A percentile compares a stretch with the other conserved stretches of the same genome.
Evolutionary conservation across 805 yeast species (phyloP).

Genomic region (Metschnikowia continentalis): DNA sequence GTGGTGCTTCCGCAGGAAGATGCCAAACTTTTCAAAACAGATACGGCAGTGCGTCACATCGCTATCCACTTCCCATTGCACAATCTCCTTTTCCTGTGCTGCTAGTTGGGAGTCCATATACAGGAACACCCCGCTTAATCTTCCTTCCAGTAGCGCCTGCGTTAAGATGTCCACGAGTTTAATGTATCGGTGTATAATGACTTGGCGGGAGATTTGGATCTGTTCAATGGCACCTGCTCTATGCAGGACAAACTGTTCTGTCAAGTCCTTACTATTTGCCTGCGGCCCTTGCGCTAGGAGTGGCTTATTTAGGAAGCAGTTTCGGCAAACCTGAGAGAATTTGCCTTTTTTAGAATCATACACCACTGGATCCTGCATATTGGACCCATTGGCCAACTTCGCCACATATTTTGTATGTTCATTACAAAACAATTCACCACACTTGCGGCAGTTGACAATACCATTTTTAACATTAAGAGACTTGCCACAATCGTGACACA

Average conservation of each 20-base stretch:
- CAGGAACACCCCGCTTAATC: constrained; percentile 3
- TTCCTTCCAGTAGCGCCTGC: not conserved
- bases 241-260: constrained; percentile 34
- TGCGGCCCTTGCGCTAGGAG: constrained; percentile 49
- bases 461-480: constrained; percentile 50
- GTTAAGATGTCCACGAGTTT: constrained; percentile 36
- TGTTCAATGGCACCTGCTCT: constrained; percentile 47
- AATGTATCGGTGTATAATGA: constrained; percentile 55
- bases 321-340: constrained; percentile 68
- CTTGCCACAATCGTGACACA: constrained; percentile 44
- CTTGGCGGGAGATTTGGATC: constrained; percentile 48
- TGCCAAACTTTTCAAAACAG: constrained; percentile 56
- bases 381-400: constrained; percentile 39
- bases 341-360: constrained; percentile 38
- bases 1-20: constrained; percentile 74
- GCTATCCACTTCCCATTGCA: constrained; percentile 54
- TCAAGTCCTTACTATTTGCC: constrained; percentile 38
- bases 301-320: constrained; percentile 54
- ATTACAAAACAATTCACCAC: constrained; percentile 70
- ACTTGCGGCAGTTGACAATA: constrained; percentile 65
- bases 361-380: constrained; percentile 14
- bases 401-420: constrained; percentile 55
- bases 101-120: not conserved
- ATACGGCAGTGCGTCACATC: constrained; percentile 53
- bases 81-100: constrained; percentile 21